A percentile compares a stretch with the other conserved stretches of the same genome.
Evolutionary conservation across 345 rosid species (phyloP).

Genomic region (Eucalyptus brandiana): DNA sequence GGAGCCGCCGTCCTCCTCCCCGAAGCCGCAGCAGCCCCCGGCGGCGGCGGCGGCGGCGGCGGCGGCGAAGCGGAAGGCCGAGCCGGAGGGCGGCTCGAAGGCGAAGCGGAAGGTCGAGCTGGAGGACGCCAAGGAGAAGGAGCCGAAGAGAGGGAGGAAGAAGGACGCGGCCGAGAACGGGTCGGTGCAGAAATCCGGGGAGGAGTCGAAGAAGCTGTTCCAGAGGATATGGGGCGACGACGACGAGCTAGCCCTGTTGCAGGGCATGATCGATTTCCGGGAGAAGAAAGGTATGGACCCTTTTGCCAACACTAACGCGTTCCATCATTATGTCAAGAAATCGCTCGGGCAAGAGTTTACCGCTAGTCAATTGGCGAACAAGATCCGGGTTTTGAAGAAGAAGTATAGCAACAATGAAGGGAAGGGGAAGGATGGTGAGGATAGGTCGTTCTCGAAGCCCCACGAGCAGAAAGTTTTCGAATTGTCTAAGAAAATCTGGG

Average conservation of each 20-base stretch:
- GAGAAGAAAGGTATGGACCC: not conserved
- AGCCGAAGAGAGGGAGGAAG: not conserved
- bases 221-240: conserved; percentile 13
- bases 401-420: not conserved
- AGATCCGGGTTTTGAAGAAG: not conserved
- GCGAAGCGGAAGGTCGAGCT: not conserved
- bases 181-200: not conserved
- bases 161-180: not conserved
- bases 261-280: conserved; percentile 12
- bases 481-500: not conserved
- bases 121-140: not conserved
- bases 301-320: not conserved
- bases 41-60: too few relatives aligned
- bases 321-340: conserved; percentile 5
- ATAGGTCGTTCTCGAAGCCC: not conserved
- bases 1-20: not conserved
- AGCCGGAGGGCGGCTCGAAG: not conserved
- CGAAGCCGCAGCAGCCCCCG: not conserved
- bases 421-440: not conserved
- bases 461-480: not conserved
- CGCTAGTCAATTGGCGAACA: not conserved
- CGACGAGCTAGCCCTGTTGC: conserved; percentile 8
- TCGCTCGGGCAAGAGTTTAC: not conserved
- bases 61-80: not conserved
- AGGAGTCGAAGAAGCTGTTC: not conserved